These are phyloP conservation scores for Leucocoprinus leucothites DNA, from an alignment of 768 basidiomycete species.

Conservation along the genomic window DNA sequence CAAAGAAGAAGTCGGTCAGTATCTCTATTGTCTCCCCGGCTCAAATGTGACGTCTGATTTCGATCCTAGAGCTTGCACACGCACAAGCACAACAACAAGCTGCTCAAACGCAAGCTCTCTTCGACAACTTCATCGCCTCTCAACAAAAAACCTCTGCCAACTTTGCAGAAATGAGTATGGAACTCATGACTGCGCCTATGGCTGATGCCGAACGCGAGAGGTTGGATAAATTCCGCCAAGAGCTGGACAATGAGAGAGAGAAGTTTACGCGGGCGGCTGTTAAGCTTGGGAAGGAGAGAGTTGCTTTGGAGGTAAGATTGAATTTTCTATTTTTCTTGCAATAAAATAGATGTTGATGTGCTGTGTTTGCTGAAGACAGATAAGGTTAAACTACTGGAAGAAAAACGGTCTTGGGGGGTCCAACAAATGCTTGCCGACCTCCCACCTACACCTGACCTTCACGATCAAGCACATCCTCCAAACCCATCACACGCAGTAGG, in stretches of 20 bases:
- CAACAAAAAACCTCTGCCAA: slow-evolving; percentile 36
- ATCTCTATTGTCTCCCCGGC: not conserved
- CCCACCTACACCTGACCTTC: slow-evolving; percentile 40
- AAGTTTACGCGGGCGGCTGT: slow-evolving; percentile 65
- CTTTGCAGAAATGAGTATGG: slow-evolving; percentile 44
- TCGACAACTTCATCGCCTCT: slow-evolving; percentile 48
- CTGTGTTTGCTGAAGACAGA: slow-evolving; percentile 47
- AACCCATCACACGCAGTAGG: slow-evolving; percentile 19
- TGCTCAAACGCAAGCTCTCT: slow-evolving; percentile 47
- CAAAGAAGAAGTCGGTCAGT: slow-evolving; percentile 57
- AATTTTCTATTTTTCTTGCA: not conserved
- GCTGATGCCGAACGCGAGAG: slow-evolving; percentile 52
- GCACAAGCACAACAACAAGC: slow-evolving; percentile 40
- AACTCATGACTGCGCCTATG: slow-evolving; percentile 50
- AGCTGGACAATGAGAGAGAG: slow-evolving; percentile 63
- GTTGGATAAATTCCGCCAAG: slow-evolving; percentile 46
- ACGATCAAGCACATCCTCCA: slow-evolving; percentile 12
- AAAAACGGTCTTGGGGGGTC: slow-evolving; percentile 72
- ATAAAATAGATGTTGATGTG: slow-evolving; percentile 2
- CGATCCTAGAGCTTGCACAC: slow-evolving; percentile 43
- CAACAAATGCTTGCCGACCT: slow-evolving; percentile 59
- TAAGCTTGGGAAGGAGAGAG: slow-evolving; percentile 61
- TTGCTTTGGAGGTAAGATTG: slow-evolving; percentile 56
- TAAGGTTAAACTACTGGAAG: slow-evolving; percentile 57
- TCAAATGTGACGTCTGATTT: slow-evolving; percentile 13